Evolutionary conservation across 1,284 basidiomycete genomes (phyloP).

Genomic region (Cryptococcus jaspeensis): DNA sequence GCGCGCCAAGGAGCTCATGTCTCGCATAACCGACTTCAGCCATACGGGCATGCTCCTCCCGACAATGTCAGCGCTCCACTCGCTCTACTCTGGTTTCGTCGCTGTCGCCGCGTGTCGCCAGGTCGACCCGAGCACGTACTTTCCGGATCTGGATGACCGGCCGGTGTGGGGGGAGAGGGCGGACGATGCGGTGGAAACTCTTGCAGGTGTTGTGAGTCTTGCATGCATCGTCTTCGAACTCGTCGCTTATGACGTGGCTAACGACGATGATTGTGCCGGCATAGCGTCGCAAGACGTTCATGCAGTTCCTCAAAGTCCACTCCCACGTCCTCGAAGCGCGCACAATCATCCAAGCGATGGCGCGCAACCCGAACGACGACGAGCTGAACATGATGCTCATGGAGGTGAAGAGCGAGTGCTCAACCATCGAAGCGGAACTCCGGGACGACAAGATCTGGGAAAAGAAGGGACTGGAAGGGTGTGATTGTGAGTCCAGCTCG

Average conservation of each 20-base stretch:
- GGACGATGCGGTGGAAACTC: constrained; percentile 1
- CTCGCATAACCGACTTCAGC: constrained; percentile 1
- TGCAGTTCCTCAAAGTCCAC: constrained; percentile 2
- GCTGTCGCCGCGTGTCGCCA: background rate
- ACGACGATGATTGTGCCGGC: background rate
- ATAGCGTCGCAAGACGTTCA: constrained; percentile 3
- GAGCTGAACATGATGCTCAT: too few species aligned
- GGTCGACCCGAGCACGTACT: constrained; percentile 1
- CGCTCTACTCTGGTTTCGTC: constrained; percentile 6
- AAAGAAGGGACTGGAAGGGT: too few species aligned
- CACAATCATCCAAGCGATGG: too few species aligned
- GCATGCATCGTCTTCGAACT: too few species aligned
- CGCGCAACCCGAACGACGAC: too few species aligned
- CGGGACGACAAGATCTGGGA: too few species aligned
- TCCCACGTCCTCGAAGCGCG: background rate
- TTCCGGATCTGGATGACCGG: constrained; percentile 1
- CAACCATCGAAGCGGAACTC: too few species aligned
- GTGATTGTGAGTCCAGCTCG: too few species aligned
- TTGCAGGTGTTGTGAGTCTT: constrained; percentile 7
- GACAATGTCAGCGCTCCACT: constrained; percentile 5
- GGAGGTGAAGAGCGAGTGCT: too few species aligned
- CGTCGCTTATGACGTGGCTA: background rate
- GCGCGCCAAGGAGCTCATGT: constrained; percentile 2
- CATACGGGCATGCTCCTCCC: too few species aligned
- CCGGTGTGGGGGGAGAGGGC: constrained; percentile 5